Percentiles rank a stretch among this genome's conserved stretches.
phyloP scores from a whole-genome alignment of 148 eudicot species.

The Rhododendron griersonianum region DNA sequence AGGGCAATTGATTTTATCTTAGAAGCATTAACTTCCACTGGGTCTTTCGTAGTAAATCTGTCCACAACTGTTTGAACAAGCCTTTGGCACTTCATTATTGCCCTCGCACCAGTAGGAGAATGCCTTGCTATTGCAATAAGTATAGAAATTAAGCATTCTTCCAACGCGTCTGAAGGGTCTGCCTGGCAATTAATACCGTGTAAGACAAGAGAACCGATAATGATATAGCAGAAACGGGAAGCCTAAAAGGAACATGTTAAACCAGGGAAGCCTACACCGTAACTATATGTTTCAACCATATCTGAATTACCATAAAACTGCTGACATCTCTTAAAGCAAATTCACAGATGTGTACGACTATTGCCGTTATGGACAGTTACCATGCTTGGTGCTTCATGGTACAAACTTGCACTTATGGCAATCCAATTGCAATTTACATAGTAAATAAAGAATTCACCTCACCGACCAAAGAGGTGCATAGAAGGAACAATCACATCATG shows the following conservation, averaged over 20 bases:
- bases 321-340: not conserved
- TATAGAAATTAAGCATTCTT: constrained; percentile 70
- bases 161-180: constrained; percentile 55
- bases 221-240: not conserved
- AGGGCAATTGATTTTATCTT: constrained; percentile 77
- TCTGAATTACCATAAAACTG: not conserved
- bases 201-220: not conserved
- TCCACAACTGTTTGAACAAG: constrained; percentile 70
- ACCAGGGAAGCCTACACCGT: not conserved
- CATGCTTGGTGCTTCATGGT: not conserved
- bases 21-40: constrained; percentile 38
- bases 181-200: constrained; percentile 37
- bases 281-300: not conserved
- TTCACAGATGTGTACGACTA: not conserved
- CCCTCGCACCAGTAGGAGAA: constrained; percentile 77
- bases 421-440: not conserved
- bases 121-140: constrained; percentile 84
- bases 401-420: not conserved
- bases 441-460: not conserved
- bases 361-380: not conserved
- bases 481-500: not conserved
- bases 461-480: constrained; percentile 3
- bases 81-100: constrained; percentile 66
- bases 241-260: not conserved
- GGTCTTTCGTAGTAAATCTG: constrained; percentile 53